Evolutionary conservation across 2,329 filamentous ascomycete genomes (phyloP).

Genomic region (Fusarium sambucinum): DNA sequence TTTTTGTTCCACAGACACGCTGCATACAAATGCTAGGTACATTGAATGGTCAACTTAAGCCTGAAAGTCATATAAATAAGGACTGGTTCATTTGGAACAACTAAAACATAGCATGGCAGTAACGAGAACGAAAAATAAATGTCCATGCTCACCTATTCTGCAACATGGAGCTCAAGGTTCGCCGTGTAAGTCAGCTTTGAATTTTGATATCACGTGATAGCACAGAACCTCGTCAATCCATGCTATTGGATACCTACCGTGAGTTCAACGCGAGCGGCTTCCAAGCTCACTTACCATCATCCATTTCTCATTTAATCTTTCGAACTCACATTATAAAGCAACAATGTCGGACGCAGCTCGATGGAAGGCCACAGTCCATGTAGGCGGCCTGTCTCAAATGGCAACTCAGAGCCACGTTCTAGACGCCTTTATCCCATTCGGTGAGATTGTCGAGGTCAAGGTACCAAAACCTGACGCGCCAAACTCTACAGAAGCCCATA

Average conservation of each 20-base stretch:
- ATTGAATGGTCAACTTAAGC: neutral
- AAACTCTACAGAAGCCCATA: slow-evolving; percentile 81
- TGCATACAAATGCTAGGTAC: neutral
- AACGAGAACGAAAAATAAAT: neutral
- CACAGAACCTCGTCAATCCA: slow-evolving; percentile 18
- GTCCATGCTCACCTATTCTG: neutral
- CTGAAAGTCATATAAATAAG: neutral
- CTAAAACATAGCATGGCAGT: neutral
- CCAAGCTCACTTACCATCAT: slow-evolving; percentile 9
- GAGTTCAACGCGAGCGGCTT: slow-evolving; percentile 22
- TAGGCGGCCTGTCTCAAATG: slow-evolving; percentile 85
- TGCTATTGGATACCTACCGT: slow-evolving; percentile 10
- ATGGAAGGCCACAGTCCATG: slow-evolving; percentile 91
- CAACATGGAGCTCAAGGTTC: neutral
- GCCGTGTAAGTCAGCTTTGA: slow-evolving; percentile 13
- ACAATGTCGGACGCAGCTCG: slow-evolving; percentile 84
- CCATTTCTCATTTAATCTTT: neutral
- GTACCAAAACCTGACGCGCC: slow-evolving; percentile 88
- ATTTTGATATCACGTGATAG: slow-evolving; percentile 37
- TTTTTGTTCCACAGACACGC: neutral
- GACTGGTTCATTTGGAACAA: neutral
- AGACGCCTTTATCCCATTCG: slow-evolving; percentile 96
- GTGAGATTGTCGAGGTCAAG: slow-evolving; percentile 91
- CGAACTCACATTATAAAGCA: slow-evolving; percentile 3
- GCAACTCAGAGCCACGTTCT: slow-evolving; percentile 82